Evolutionary conservation across 2,329 filamentous ascomycete species (phyloP), one percentile per base, ranked within the genome.

Genomic region (Xylaria sp.): DNA sequence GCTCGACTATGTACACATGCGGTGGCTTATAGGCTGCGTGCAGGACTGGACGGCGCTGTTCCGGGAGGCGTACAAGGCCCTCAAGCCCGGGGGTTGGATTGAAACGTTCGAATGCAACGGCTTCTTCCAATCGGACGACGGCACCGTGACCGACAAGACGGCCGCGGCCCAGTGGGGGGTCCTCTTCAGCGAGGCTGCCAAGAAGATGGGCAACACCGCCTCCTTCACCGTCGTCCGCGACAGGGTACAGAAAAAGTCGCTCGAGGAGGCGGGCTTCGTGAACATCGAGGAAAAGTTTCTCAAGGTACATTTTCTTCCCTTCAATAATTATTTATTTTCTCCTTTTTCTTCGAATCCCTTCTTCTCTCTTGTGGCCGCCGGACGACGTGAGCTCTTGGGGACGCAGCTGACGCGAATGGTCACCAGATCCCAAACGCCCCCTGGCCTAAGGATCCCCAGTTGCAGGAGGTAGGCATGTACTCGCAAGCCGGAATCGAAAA

Each of bases 1-100:
- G 24, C 61, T 65, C 51, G 64, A 65, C 48, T 54, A 56, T 26
- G 41, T 65, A 1, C 62, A 66, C 54, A 42, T 63, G 21, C 56
- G 62, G 21, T 57, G 59, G 42, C 39, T 66, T 16, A 48, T 48
- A 38, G 61, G 54, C 39, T 47, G 53, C 6, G 54, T 67, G 17
- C 22, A 24, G 18, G 52, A 65, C 54, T 67, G 64, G 64, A 22
- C 48, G 20, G 34, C 26, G 1, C 43, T 65, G 9, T 60, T 58
- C 48, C 24, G 21, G 18, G 52, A 66, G 40, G 57, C 56, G 4
- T 64, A 56, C 45, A 45, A 48, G 16, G 39, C 50, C 7, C 38
- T 54, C 11, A 48, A 43, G 17, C 60, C 62, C 0, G 58, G 58
- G 8, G 62, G 58, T 18, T 63, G 52, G 52, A 38, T 60, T 22